A percentile compares a stretch with the other conserved stretches of the same genome.
Evolutionary conservation across 345 rosid genomes (phyloP).

Genomic region (Ailanthus altissimus): DNA sequence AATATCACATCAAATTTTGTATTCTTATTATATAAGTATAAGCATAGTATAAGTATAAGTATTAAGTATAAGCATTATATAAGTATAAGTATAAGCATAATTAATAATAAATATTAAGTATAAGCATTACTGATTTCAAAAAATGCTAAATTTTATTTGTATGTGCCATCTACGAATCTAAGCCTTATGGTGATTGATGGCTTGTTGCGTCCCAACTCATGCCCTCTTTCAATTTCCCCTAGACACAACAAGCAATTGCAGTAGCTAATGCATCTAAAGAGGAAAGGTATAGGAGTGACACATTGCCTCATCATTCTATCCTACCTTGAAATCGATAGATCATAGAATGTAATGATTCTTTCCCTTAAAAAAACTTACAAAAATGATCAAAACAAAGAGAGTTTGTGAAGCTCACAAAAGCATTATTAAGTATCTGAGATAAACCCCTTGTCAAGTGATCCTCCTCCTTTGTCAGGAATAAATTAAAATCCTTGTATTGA

Average conservation of each 20-base stretch:
- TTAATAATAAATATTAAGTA: too few relatives aligned
- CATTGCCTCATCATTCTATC: not conserved
- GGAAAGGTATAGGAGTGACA: not conserved
- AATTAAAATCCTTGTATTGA: constrained; percentile 38
- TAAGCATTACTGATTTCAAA: too few relatives aligned
- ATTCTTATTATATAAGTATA: too few relatives aligned
- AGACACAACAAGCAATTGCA: not conserved
- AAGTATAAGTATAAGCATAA: too few relatives aligned
- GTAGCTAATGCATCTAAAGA: not conserved
- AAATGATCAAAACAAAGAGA: not conserved
- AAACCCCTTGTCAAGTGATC: constrained; percentile 44
- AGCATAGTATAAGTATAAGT: too few relatives aligned
- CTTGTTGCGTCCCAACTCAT: too few relatives aligned
- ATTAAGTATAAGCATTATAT: too few relatives aligned
- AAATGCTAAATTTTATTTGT: too few relatives aligned
- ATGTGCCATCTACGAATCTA: too few relatives aligned
- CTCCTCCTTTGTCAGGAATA: constrained; percentile 11
- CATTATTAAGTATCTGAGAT: constrained; percentile 9
- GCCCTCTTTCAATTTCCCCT: too few relatives aligned
- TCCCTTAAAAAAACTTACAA: not conserved
- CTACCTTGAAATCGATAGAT: not conserved
- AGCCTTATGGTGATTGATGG: too few relatives aligned
- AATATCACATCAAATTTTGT: too few relatives aligned
- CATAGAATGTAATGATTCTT: constrained; percentile 15
- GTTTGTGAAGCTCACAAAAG: constrained; percentile 14